Percentiles rank a stretch among this genome's conserved stretches.
Conservation (phyloP, 176 grass and related monocot genomes). For the Avena sativa region DNA sequence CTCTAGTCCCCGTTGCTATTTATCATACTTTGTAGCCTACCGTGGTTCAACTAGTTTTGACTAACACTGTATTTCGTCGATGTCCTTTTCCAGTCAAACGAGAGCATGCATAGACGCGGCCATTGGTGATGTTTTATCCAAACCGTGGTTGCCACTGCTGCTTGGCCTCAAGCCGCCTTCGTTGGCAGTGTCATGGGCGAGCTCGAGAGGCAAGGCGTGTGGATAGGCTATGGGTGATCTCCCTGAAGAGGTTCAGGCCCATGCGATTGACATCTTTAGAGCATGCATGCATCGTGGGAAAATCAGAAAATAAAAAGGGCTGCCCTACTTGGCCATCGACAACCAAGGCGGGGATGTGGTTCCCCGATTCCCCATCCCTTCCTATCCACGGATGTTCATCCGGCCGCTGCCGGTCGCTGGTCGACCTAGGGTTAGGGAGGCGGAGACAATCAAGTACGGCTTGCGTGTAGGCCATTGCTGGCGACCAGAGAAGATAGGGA, state of each 20-base stretch:
- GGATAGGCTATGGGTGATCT: slow-evolving; percentile 34
- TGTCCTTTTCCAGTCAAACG: slow-evolving; percentile 53
- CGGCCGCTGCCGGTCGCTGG: no score
- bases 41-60: neutral
- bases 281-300: slow-evolving; percentile 24
- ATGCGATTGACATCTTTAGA: slow-evolving; percentile 31
- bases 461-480: no score
- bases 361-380: no score
- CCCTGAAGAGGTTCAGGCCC: neutral
- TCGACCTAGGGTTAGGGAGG: no score
- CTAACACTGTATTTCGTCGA: neutral
- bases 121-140: slow-evolving; percentile 84
- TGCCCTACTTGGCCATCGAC: neutral
- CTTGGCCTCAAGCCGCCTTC: slow-evolving; percentile 88
- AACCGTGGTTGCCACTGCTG: slow-evolving; percentile 84
- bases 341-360: no score
- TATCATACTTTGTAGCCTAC: neutral
- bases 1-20: slow-evolving; percentile 52
- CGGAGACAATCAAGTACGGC: no score
- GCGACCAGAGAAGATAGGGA: no score
- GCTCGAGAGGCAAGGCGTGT: slow-evolving; percentile 71
- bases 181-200: slow-evolving; percentile 69
- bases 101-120: slow-evolving; percentile 70
- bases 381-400: no score
- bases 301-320: neutral